A percentile compares a stretch with the other conserved stretches of the same genome.
These are phyloP conservation scores for Apiotrichum mycotoxinovorans DNA, from an alignment of 1,284 basidiomycete species.

Conservation along the genomic window DNA sequence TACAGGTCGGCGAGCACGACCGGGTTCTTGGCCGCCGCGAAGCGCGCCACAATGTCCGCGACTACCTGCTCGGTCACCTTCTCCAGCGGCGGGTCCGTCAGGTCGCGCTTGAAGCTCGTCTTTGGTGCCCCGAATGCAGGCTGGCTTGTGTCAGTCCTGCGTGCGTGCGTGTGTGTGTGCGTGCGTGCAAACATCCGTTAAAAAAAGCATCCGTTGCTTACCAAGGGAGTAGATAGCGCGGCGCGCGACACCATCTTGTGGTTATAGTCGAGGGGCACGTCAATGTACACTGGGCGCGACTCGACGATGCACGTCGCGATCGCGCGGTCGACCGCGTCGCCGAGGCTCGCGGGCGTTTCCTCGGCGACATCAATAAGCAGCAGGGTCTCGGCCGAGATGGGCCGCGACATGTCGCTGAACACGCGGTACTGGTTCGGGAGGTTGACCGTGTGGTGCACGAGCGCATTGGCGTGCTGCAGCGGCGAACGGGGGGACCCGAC, in stretches of 20 bases:
- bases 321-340: slow-evolving; percentile 71
- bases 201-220: background rate
- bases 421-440: slow-evolving; percentile 11
- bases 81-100: slow-evolving; percentile 3
- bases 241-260: slow-evolving; percentile 57
- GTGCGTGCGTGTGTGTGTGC: too few relatives aligned
- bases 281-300: slow-evolving; percentile 82
- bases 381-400: slow-evolving; percentile 69
- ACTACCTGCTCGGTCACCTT: slow-evolving; percentile 64
- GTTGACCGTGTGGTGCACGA: slow-evolving; percentile 44
- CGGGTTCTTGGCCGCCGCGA: slow-evolving; percentile 65
- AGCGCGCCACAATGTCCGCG: slow-evolving; percentile 63
- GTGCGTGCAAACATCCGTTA: background rate
- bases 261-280: slow-evolving; percentile 80
- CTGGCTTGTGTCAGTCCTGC: too few relatives aligned
- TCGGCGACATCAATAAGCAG: slow-evolving; percentile 56
- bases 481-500: slow-evolving; percentile 82
- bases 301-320: slow-evolving; percentile 61
- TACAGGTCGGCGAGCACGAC: slow-evolving; percentile 86
- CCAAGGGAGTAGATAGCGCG: slow-evolving; percentile 6
- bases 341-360: slow-evolving; percentile 53
- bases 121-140: too few relatives aligned
- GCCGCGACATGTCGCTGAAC: slow-evolving; percentile 65
- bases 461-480: slow-evolving; percentile 70
- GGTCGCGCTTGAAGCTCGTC: too few relatives aligned